Base-by-base conservation (phyloP, 2,329 filamentous ascomycete species). In the Aspergillus neoniger region DNA sequence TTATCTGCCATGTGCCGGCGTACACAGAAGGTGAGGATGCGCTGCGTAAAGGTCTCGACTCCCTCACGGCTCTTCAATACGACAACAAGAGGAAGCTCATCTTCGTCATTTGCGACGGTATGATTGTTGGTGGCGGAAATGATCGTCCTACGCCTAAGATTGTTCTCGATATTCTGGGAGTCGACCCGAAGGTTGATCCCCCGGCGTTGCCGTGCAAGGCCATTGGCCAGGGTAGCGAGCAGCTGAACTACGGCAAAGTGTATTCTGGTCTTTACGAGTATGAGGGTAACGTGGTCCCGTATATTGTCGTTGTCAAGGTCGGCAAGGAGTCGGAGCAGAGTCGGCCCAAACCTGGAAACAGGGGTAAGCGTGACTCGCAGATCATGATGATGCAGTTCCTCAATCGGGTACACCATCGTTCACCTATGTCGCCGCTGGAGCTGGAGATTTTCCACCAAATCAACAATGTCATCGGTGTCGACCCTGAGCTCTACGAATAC, bases 361-460 rank as follows among this genome's bases (percentile, higher is more conserved):
- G 95, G 78, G 95, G 95, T 77, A 99, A 99, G 82, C 92, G 95
- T 83, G 95, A 99, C 77, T 96, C 94, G 36, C 95, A 99, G 77
- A 92, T 99, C 70, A 79, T 98, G 65, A 83, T 98, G 53, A 93
- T 99, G 88, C 94, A 90, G 79, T 99, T 99, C 85, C 86, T 99
- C 69, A 99, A 99, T 80, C 91, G 94, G 62, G 95, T 99, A 49
- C 95, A 99, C 75, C 91, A 98, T 77, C 91, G 93, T 64, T 83
- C 91, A 2, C 89, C 94, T 0, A 99, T 99, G 95, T 95, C 89
- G 64, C 95, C 95, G 15, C 87, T 99, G 12, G 95, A 99, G 75
- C 82, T 99, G 49, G 95, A 99, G 77, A 96, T 98, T 84, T 98
- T 97, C 82, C 95, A 99, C 73, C 95, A 99, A 76, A 92, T 99